Percentiles rank a stretch among this genome's conserved stretches.
phyloP scores from a whole-genome alignment of 2,329 filamentous ascomycete genomes.

The Pseudogymnoascus sp. region DNA sequence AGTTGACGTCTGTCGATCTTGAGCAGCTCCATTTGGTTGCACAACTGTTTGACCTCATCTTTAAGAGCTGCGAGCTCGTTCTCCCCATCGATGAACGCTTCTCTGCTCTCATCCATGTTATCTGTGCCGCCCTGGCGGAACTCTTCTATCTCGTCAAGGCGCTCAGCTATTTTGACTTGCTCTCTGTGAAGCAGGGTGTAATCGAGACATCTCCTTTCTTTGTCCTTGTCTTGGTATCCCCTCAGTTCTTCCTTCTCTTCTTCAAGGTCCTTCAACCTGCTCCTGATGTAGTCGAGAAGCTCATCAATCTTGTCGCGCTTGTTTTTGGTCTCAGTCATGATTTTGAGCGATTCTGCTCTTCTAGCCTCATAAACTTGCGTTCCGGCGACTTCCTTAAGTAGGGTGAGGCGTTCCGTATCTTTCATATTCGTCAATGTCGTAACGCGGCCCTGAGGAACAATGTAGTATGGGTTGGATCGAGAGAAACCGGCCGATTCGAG shows the following conservation, averaged over 20 bases:
- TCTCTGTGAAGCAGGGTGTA: conserved; percentile 92
- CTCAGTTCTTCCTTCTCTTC: conserved; percentile 95
- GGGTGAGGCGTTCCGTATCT: conserved; percentile 78
- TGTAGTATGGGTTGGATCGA: conserved; percentile 96
- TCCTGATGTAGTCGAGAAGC: conserved; percentile 82
- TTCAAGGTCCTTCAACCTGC: conserved; percentile 80
- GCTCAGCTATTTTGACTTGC: conserved; percentile 68
- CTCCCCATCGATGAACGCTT: conserved; percentile 70
- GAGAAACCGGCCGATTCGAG: conserved; percentile 96
- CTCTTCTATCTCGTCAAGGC: conserved; percentile 76
- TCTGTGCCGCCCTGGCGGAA: conserved; percentile 75
- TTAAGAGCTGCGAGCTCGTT: conserved; percentile 72
- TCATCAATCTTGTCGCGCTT: conserved; percentile 94
- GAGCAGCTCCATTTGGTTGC: conserved; percentile 76
- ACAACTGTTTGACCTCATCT: conserved; percentile 68
- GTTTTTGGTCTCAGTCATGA: conserved; percentile 94
- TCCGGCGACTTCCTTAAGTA: conserved; percentile 96
- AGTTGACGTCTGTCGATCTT: conserved; percentile 79
- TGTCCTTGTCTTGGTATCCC: conserved; percentile 90
- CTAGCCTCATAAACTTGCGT: conserved; percentile 95
- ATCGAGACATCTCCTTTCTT: conserved; percentile 83
- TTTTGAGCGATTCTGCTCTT: conserved; percentile 84
- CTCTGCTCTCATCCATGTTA: conserved; percentile 72
- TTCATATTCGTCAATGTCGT: conserved; percentile 98
- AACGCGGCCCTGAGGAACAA: conserved; percentile 93